Evolutionary conservation across 2,329 filamentous ascomycete genomes (phyloP), one percentile per base, ranked within the genome.

Genomic region (Fusarium ramigenum): DNA sequence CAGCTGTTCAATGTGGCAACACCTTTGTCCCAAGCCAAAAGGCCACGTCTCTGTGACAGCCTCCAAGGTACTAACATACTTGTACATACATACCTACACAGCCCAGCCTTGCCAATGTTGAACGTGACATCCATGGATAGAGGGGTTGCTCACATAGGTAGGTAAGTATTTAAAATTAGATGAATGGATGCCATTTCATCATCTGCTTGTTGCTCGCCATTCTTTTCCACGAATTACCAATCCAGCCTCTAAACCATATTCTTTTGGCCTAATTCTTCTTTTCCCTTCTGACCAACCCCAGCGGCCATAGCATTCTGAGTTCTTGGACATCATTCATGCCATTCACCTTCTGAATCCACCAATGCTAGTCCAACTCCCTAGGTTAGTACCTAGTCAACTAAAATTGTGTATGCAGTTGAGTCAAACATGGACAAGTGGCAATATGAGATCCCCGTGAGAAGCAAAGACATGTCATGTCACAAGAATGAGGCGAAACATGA

Each of bases 1-100:
- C 34, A 37, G 59, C 56, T 54, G 37, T 25, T 50, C 28, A 43
- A 54, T 59, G 72, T 74, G 72, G 72, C 69, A 72, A 74, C 69
- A 60, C 56, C 56, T 54, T 60, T 50, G 49, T 74, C 50, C 58
- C 60, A 61, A 44, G 56, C 42, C 63, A 44, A 68, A 50, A 65
- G 58, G 68, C 56, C 61, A 68, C 52, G 47, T 68, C 57, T 72
- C 63, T 72, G 39, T n/a, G 53, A 57, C 19, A 46, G 30, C 59
- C 60, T 36, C 32, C 32, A 15, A 47, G 47, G 47, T 52, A 63
- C 30, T n/a, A 11, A 36, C 12, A 14, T 32, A 32, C 28, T 30
- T 32, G 32, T 32, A 14, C 32, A 14, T 14, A 14, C 30, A 32
- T 36, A 21, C 36, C 56, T 37, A 40, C 28, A 58, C 34, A 58